Percentiles rank a stretch among this genome's conserved stretches.
Conservation (phyloP, 805 yeast species). For the Candida ipomoeae region DNA sequence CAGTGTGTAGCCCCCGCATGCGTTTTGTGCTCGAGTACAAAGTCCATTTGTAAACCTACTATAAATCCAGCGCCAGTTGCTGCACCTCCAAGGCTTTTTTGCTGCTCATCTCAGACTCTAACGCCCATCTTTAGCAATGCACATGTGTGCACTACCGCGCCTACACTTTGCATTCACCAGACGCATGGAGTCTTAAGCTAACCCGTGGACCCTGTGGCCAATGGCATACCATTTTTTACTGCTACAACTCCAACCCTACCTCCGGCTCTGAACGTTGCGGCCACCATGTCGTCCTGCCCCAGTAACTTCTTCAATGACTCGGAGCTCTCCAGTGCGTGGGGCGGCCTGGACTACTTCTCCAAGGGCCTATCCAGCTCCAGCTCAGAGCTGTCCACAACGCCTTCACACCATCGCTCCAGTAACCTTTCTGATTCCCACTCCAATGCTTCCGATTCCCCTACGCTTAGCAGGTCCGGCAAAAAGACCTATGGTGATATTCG, state of each 20-base stretch:
- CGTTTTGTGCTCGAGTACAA: no score
- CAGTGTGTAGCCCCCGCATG: no score
- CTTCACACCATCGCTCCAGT: constrained; percentile 7
- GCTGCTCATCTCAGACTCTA: background rate
- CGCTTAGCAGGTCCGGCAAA: constrained; percentile 3
- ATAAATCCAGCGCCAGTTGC: no score
- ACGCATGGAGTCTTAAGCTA: background rate
- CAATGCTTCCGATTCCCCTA: constrained; percentile 2
- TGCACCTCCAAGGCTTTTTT: no score
- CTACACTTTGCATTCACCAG: background rate
- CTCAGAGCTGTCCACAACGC: constrained; percentile 11
- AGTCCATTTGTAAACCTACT: no score
- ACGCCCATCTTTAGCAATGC: constrained; percentile 4
- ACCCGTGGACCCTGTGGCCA: background rate
- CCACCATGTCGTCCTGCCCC: background rate
- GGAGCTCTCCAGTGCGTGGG: constrained; percentile 1
- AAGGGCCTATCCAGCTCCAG: constrained; percentile 8
- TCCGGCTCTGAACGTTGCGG: background rate
- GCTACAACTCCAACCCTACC: background rate
- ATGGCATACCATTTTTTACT: background rate
- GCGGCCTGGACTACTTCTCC: background rate
- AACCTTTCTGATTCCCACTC: constrained; percentile 10
- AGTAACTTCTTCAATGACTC: background rate
- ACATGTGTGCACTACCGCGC: constrained; percentile 2
- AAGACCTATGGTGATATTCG: constrained; percentile 4